Base-by-base conservation (phyloP, 371 early-diverging fungal genomes). In the Mucor racemosus region DNA sequence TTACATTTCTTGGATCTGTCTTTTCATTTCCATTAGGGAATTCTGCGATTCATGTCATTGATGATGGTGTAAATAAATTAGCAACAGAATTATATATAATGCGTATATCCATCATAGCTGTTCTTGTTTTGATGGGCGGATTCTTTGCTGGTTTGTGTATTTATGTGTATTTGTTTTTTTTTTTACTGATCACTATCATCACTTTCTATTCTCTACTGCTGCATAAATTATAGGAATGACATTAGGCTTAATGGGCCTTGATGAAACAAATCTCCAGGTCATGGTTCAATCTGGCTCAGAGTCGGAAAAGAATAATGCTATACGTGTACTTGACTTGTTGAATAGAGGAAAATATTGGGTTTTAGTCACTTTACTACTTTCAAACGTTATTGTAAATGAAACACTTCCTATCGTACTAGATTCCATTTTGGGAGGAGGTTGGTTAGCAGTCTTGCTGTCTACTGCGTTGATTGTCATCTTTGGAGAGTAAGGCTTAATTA, bases 351-450 rank as follows among this genome's bases (percentile, higher is more conserved):
- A 87, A 56, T 94, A 94, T 66, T 89, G 92, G 90, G 89, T 95
- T 8, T 78, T 95, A 3, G 95, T 95, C 0, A 96, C 97, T 4
- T 76, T 98, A 39, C 71, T 98, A 42, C 75, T 98, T 15, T 88
- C 92, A 9, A 98, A 97, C 76, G 95, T 95, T 11, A 82, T 98
- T 17, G 87, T 97, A 54, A 97, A 97, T 78, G 97, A 97, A 76
- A 92, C 97, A 1, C 77, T 98, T 59, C 99, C 99, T 2, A 94
- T 98, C 55, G 86, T 98, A 62, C 79, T 95, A 46, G 94, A 96
- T 67, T 84, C 85, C 6, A 79, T 93, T 3, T 75, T 90, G 17
- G 91, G 91, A 46, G 92, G 93, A 55, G 90, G 92, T 21, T 89
- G 94, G 48, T 82, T 89, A 48, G 99, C 99, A 5, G 88, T 98